Conservation (phyloP, 2,329 filamentous ascomycete genomes). For the Claviceps capensis region DNA sequence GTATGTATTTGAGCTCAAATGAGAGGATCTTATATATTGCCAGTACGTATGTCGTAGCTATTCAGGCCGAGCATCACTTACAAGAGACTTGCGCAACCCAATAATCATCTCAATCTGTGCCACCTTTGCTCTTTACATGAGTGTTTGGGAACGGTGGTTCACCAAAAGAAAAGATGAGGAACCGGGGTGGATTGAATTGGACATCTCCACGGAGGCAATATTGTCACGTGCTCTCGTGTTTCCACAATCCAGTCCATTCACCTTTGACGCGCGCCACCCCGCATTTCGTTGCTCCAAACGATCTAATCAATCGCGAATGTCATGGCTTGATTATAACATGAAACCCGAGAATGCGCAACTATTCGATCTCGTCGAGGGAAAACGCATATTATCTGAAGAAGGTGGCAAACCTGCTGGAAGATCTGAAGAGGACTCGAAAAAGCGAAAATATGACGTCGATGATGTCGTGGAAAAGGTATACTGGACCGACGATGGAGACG, state of each 20-base stretch:
- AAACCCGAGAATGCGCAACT: constrained; percentile 4
- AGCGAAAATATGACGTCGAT: constrained; percentile 22
- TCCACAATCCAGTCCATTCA: background rate
- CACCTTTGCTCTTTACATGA: no score
- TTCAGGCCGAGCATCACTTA: no score
- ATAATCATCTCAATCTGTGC: no score
- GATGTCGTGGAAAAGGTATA: constrained; percentile 29
- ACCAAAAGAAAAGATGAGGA: no score
- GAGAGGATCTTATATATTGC: no score
- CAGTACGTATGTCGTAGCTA: no score
- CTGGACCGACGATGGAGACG: constrained; percentile 48
- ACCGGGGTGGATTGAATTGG: no score
- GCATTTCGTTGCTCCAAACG: background rate
- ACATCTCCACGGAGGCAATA: background rate
- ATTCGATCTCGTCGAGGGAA: constrained; percentile 16
- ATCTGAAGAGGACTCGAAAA: constrained; percentile 11
- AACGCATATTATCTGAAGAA: constrained; percentile 10
- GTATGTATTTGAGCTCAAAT: no score
- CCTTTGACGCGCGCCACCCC: background rate
- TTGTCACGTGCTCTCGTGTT: constrained; percentile 3
- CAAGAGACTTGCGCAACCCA: no score
- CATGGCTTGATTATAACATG: constrained; percentile 5
- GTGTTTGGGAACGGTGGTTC: no score
- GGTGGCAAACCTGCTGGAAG: constrained; percentile 6
- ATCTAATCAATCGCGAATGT: background rate